Evolutionary conservation across 352 stramenopile species (phyloP).

Genomic region (Phytophthora palmivora): DNA sequence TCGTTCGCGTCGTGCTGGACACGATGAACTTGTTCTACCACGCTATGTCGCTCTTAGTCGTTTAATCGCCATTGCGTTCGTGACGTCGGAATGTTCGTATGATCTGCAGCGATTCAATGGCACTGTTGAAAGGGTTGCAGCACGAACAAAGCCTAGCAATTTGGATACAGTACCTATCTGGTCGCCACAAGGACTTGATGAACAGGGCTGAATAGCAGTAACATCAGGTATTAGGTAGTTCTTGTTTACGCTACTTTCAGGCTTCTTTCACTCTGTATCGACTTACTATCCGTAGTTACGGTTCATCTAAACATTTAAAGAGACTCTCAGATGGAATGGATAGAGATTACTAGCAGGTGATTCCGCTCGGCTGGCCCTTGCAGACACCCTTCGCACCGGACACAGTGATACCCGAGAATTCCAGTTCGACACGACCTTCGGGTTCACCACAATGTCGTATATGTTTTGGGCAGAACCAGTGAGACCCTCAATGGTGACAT

Average conservation of each 20-base stretch:
- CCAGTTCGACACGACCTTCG: slow-evolving; percentile 20
- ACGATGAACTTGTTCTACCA: background rate
- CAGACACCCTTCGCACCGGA: slow-evolving; percentile 21
- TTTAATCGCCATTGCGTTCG: slow-evolving; percentile 10
- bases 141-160: too few relatives aligned
- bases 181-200: too few relatives aligned
- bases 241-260: too few relatives aligned
- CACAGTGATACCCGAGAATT: slow-evolving; percentile 26
- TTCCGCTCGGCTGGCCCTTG: slow-evolving; percentile 20
- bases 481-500: slow-evolving; percentile 30
- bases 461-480: slow-evolving; percentile 17
- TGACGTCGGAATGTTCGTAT: background rate
- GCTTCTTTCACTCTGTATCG: too few relatives aligned
- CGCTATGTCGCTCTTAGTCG: slow-evolving; percentile 6
- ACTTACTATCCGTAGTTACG: background rate
- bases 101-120: background rate
- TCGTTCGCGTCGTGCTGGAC: too few relatives aligned
- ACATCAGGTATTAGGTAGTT: too few relatives aligned
- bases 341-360: slow-evolving; percentile 16
- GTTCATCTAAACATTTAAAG: background rate
- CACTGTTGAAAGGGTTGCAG: background rate
- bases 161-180: too few relatives aligned
- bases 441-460: slow-evolving; percentile 32
- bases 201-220: too few relatives aligned
- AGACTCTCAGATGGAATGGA: background rate